These are phyloP conservation scores for Tuber aestivum DNA, from an alignment of 495 filamentous ascomycete species.

Conservation along the genomic window DNA sequence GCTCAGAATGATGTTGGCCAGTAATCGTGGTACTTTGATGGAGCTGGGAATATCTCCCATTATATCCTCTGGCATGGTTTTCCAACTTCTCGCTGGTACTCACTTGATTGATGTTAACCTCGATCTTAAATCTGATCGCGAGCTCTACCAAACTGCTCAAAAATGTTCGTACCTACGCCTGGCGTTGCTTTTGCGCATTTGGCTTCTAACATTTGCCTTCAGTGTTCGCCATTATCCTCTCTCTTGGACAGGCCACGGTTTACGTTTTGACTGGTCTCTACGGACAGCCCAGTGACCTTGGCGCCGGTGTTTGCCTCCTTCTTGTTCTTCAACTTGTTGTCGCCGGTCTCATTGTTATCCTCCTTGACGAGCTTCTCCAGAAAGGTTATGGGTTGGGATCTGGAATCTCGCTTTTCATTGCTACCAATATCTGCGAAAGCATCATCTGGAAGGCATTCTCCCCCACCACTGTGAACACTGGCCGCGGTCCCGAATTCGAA, in stretches of 20 bases:
- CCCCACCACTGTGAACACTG: constrained; percentile 98
- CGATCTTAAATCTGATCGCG: constrained; percentile 97
- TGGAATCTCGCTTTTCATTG: constrained; percentile 99
- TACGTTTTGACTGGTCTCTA: constrained; percentile 98
- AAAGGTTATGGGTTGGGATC: constrained; percentile 98
- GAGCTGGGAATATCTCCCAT: constrained; percentile 98
- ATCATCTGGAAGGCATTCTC: constrained; percentile 99
- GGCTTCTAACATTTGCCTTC: constrained; percentile 10
- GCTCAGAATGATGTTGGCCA: constrained; percentile 99
- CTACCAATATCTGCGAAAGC: constrained; percentile 99
- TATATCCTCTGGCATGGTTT: constrained; percentile 99
- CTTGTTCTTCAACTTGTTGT: constrained; percentile 94
- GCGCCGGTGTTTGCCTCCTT: constrained; percentile 94
- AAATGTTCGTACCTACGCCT: constrained; percentile 52
- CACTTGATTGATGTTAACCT: constrained; percentile 99
- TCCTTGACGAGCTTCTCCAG: constrained; percentile 97
- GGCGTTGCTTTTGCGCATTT: not conserved
- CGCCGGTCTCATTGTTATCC: constrained; percentile 95
- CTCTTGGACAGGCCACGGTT: constrained; percentile 92
- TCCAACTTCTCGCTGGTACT: constrained; percentile 98
- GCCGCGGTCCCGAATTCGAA: constrained; percentile 98
- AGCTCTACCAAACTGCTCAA: constrained; percentile 98
- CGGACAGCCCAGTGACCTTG: constrained; percentile 89
- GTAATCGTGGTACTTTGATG: constrained; percentile 98
- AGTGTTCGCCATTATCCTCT: constrained; percentile 93